These are phyloP conservation scores for Rossbeevera mucosa DNA, from an alignment of 768 basidiomycete species.

Conservation along the genomic window DNA sequence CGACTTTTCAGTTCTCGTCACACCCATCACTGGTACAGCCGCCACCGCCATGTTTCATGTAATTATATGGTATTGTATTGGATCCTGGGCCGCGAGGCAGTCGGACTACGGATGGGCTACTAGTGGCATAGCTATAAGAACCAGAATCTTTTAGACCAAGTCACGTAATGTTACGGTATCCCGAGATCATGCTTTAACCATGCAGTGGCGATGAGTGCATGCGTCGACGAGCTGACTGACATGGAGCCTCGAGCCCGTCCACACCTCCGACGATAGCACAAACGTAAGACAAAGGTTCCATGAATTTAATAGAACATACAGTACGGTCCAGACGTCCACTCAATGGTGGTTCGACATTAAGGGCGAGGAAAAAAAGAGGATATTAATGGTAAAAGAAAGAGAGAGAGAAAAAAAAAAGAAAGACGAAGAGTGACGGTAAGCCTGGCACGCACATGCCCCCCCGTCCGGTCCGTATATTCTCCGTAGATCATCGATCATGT, in stretches of 20 bases:
- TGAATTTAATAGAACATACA: conserved; percentile 15
- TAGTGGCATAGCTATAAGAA: background rate
- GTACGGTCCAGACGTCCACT: conserved; percentile 15
- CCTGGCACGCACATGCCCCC: conserved; percentile 6
- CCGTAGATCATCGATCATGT: conserved; percentile 28
- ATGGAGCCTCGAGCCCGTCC: background rate
- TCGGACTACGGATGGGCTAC: conserved; percentile 3
- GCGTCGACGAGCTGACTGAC: conserved; percentile 1
- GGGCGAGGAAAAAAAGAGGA: conserved; percentile 1
- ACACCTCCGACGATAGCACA: conserved; percentile 9
- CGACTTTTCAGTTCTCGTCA: too few species aligned
- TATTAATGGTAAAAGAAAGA: conserved; percentile 1
- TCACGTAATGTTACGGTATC: conserved; percentile 29
- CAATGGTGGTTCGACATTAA: conserved; percentile 17
- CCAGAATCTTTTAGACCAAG: background rate
- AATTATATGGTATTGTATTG: too few species aligned
- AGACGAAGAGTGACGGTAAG: conserved; percentile 6
- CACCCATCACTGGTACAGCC: background rate
- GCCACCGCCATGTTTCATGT: conserved; percentile 9
- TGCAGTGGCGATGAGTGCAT: conserved; percentile 29
- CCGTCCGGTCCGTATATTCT: conserved; percentile 18
- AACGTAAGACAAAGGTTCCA: conserved; percentile 15
- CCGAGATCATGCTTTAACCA: conserved; percentile 27
- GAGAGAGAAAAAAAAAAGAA: background rate
- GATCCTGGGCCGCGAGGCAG: conserved; percentile 11